Evolutionary conservation across 2,329 filamentous ascomycete species (phyloP), one percentile per base, ranked within the genome.

Genomic region (Cladophialophora yegresii): DNA sequence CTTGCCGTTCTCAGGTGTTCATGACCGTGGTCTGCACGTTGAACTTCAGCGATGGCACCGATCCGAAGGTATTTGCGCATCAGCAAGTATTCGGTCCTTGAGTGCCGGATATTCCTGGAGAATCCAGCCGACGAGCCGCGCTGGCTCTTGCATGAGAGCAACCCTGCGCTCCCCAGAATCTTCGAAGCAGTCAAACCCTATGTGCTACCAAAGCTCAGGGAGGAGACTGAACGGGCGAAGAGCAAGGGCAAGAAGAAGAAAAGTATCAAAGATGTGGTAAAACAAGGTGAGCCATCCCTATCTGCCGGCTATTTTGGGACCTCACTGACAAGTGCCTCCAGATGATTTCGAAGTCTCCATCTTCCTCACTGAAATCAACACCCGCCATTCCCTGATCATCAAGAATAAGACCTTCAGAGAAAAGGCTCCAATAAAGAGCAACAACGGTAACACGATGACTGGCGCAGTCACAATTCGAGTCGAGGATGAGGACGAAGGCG

Each of bases 321-420:
- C 26, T 33, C 28, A 9, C 57, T 62, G 16, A 62, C 20, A 16
- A 9, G 32, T 53, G 43, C 51, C 51, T 66, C 61, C 71, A 95
- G 93, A 97, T 77, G 93, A 96, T 71, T 99, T 97, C 74, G 92
- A 98, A 74, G 92, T 97, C 13, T 91, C 92, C 43, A 90, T 99
- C 69, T 98, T 97, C 78, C 82, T 99, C 69, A 96, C 91, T 53
- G 91, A 96, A 76, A 90, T 89, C 7, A 88, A 86, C 58, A 93
- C 89, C 2, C 87, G 92, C 13, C 95, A 98, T 79, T 90, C 92
- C 36, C 81, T 99, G 43, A 83, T 98, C 63, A 89, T 88, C 62
- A 96, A 95, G 76, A 87, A 91, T 72, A 97, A 96, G 78, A 83
- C 86, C 20, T 92, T 92, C 70, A 82, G 84, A 64, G 84, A 88